Conservation (phyloP, 768 basidiomycete genomes). For the Strobilomyces dryophilus region DNA sequence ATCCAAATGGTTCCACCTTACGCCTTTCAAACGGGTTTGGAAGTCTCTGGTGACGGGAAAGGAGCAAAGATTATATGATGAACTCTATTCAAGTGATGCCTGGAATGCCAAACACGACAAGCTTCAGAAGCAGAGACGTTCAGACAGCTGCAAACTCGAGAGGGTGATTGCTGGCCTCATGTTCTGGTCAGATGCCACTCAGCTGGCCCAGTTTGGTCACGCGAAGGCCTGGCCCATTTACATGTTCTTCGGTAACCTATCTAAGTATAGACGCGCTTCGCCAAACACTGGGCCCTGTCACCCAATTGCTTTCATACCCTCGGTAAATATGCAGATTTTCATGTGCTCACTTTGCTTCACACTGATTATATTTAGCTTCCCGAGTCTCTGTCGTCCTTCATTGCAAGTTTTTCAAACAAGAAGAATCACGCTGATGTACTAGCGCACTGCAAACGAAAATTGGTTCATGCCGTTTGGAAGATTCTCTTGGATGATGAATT, state of each 20-base stretch:
- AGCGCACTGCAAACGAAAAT: not conserved
- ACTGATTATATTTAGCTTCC: not conserved
- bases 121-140: constrained; percentile 12
- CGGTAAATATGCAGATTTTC: not conserved
- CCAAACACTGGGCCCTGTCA: not conserved
- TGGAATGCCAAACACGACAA: constrained; percentile 20
- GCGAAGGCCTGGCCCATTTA: not conserved
- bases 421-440: not conserved
- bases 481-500: not conserved
- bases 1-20: constrained; percentile 19
- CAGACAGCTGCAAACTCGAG: constrained; percentile 13
- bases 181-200: not conserved
- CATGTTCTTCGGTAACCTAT: not conserved
- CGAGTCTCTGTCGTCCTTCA: not conserved
- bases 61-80: constrained; percentile 18
- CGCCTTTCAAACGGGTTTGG: constrained; percentile 24
- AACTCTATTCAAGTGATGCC: constrained; percentile 22
- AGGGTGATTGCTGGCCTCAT: not conserved
- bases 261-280: not conserved
- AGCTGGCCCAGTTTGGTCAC: not conserved
- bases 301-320: not conserved
- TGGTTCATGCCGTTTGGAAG: not conserved
- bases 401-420: not conserved
- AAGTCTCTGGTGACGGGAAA: not conserved
- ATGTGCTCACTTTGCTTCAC: not conserved